A percentile compares a stretch with the other conserved stretches of the same genome.
Conservation (phyloP, 108 stramenopile genomes). For the Cylindrotheca fusiformis region DNA sequence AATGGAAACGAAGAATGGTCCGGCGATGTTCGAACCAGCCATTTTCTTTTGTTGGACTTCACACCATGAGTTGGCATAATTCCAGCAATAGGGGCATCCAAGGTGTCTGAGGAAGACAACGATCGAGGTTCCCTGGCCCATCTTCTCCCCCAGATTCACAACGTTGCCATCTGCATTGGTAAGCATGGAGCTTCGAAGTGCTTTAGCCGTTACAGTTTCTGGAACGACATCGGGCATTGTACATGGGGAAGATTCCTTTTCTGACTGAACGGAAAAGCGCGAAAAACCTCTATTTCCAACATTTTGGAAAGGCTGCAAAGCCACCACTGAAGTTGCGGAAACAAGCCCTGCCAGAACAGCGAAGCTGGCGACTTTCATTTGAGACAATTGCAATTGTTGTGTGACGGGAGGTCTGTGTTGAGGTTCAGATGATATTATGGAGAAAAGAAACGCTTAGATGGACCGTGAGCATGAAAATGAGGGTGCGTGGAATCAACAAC, state of each 20-base stretch:
- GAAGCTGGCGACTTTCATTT: too few species aligned
- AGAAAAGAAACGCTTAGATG: too few species aligned
- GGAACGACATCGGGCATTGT: slow-evolving; percentile 11
- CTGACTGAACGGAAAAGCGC: too few species aligned
- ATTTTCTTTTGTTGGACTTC: slow-evolving; percentile 53
- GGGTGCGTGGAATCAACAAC: too few species aligned
- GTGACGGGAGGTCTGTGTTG: too few species aligned
- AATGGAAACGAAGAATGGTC: slow-evolving; percentile 79
- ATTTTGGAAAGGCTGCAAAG: too few species aligned
- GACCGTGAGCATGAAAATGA: too few species aligned
- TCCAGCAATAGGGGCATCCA: slow-evolving; percentile 93
- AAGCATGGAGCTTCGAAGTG: slow-evolving; percentile 25
- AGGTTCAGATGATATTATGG: too few species aligned
- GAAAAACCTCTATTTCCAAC: too few species aligned
- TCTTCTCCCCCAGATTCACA: slow-evolving; percentile 51
- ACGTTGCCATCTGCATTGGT: slow-evolving; percentile 57
- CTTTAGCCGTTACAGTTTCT: slow-evolving; percentile 14
- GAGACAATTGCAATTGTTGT: too few species aligned
- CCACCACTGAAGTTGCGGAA: too few species aligned
- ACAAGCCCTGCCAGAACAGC: too few species aligned
- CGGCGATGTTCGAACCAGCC: slow-evolving; percentile 16
- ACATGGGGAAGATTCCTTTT: slow-evolving; percentile 1
- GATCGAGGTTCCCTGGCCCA: slow-evolving; percentile 48
- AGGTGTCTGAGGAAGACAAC: slow-evolving; percentile 80
- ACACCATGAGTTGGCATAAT: slow-evolving; percentile 77